These are phyloP conservation scores for Luzula sylvatica DNA, from an alignment of 176 grass and related monocot genomes.

Conservation along the genomic window DNA sequence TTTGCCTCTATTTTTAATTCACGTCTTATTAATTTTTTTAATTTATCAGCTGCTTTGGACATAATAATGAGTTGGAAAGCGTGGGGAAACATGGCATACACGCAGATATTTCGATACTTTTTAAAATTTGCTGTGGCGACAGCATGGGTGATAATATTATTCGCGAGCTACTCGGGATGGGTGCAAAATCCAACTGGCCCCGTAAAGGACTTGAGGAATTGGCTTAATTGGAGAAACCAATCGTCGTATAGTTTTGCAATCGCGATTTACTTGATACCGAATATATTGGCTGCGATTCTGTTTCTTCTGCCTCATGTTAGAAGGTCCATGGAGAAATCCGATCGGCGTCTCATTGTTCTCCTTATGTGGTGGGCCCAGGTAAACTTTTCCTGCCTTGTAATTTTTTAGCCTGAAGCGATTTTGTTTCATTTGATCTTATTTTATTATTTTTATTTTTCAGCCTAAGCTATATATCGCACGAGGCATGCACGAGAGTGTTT, in stretches of 20 bases:
- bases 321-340: slow-evolving; percentile 50
- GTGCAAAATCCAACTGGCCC: slow-evolving; percentile 76
- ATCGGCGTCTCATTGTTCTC: slow-evolving; percentile 48
- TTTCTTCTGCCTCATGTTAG: slow-evolving; percentile 73
- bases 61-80: slow-evolving; percentile 85
- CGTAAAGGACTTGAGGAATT: slow-evolving; percentile 74
- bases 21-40: background rate
- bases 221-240: slow-evolving; percentile 58
- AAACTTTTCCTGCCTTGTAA: background rate
- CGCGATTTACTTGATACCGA: slow-evolving; percentile 82
- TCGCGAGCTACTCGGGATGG: slow-evolving; percentile 52
- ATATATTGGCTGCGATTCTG: slow-evolving; percentile 73
- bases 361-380: slow-evolving; percentile 99
- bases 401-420: too few species aligned
- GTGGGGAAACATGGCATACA: slow-evolving; percentile 71
- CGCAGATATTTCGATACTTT: slow-evolving; percentile 50
- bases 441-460: slow-evolving; percentile 30
- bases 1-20: background rate
- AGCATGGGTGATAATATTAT: slow-evolving; percentile 89
- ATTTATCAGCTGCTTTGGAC: slow-evolving; percentile 58
- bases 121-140: slow-evolving; percentile 75
- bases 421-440: slow-evolving; percentile 5
- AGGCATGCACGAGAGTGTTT: slow-evolving; percentile 76
- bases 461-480: slow-evolving; percentile 84
- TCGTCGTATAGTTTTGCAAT: slow-evolving; percentile 77